Conservation (phyloP, 1,284 basidiomycete genomes). For the Exobasidium cylindrosporum region DNA sequence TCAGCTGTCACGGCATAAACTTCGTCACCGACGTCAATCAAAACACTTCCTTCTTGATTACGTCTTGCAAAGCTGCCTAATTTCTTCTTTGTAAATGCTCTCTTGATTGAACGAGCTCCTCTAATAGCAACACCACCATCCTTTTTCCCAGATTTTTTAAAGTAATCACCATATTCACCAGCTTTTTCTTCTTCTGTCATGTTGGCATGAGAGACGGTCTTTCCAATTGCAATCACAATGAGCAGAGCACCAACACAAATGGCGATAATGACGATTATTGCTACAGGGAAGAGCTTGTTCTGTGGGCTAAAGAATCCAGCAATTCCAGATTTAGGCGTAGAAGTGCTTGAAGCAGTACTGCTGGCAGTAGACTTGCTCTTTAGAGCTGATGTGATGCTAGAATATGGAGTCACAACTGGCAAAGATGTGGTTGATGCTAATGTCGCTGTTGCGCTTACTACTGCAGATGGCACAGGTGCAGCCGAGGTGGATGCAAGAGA, state of each 20-base stretch:
- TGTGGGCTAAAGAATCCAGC: slow-evolving; percentile 1
- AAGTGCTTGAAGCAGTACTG: neutral
- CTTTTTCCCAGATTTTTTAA: slow-evolving; percentile 7
- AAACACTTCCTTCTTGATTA: slow-evolving; percentile 25
- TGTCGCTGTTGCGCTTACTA: neutral
- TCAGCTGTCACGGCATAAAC: slow-evolving; percentile 36
- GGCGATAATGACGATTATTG: neutral
- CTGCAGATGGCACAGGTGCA: neutral
- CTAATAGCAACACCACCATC: neutral
- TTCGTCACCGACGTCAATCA: slow-evolving; percentile 42
- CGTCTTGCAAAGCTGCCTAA: slow-evolving; percentile 30
- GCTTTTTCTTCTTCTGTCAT: slow-evolving; percentile 18
- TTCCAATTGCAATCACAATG: slow-evolving; percentile 23
- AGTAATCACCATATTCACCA: slow-evolving; percentile 23
- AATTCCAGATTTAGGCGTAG: neutral
- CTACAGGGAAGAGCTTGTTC: slow-evolving; percentile 35
- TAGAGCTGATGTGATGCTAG: neutral
- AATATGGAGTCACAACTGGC: neutral
- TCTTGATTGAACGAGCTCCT: slow-evolving; percentile 14
- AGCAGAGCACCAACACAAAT: slow-evolving; percentile 11
- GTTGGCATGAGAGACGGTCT: slow-evolving; percentile 25
- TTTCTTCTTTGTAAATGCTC: slow-evolving; percentile 30
- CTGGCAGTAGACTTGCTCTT: neutral
- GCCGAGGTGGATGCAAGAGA: neutral
- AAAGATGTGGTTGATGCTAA: neutral